A percentile compares a stretch with the other conserved stretches of the same genome.
These are phyloP conservation scores for Amanita brunnescens DNA, from an alignment of 768 basidiomycete species.

Conservation along the genomic window DNA sequence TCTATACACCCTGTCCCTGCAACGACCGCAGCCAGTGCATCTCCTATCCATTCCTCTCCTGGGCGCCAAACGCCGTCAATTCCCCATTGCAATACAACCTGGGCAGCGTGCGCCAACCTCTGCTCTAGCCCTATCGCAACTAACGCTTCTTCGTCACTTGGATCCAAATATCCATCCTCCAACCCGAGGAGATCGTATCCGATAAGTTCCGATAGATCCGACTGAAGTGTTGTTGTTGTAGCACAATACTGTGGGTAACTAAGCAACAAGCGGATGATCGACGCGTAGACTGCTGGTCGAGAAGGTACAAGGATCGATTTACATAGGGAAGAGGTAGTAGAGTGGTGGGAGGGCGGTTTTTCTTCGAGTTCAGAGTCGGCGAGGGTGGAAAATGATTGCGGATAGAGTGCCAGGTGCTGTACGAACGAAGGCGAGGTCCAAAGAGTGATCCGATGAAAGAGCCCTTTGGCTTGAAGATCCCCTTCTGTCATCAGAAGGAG, in stretches of 20 bases:
- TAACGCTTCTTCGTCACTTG: conserved; percentile 18
- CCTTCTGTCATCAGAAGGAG: conserved; percentile 13
- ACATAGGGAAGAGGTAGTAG: conserved; percentile 11
- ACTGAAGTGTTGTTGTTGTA: conserved; percentile 17
- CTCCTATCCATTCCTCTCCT: conserved; percentile 26
- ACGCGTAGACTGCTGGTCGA: conserved; percentile 24
- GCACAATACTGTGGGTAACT: conserved; percentile 15
- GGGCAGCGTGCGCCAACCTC: conserved; percentile 3
- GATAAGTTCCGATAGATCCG: conserved; percentile 26
- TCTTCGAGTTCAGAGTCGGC: conserved; percentile 14
- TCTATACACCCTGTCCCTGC: conserved; percentile 10
- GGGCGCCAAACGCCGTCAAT: conserved; percentile 15
- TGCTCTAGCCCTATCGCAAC: conserved; percentile 13
- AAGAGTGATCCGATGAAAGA: conserved; percentile 16
- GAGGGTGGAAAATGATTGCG: conserved; percentile 19
- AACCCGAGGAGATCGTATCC: conserved; percentile 23
- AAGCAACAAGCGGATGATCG: conserved; percentile 23
- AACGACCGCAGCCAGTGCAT: conserved; percentile 20
- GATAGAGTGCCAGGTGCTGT: conserved; percentile 17
- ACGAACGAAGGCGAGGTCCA: conserved; percentile 9
- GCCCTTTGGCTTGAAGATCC: conserved; percentile 17
- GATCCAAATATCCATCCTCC: conserved; percentile 20
- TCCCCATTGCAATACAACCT: conserved; percentile 6
- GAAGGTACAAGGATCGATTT: conserved; percentile 18
- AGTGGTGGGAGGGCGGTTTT: conserved; percentile 10